Base-by-base conservation (phyloP, 2,329 filamentous ascomycete genomes). In the Tympanopsis confertula region DNA sequence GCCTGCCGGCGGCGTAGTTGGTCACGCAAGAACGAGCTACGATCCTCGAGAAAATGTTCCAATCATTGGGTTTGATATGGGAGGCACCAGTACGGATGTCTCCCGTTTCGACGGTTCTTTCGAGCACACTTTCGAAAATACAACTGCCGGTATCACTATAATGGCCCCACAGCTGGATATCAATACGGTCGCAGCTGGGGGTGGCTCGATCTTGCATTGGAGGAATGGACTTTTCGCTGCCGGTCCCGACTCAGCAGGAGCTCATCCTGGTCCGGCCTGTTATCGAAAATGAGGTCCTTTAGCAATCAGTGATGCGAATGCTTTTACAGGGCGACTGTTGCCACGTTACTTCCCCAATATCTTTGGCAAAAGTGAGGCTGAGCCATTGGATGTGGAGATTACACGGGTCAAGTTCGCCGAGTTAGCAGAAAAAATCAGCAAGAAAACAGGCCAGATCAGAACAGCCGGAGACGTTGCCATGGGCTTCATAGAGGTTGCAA, bases 21-120 rank as follows among this genome's bases (percentile, higher is more conserved):
- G 78, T 14, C 78, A 82, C 55, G 75, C 76, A 19, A 59, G 78
- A 13, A 83, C 78, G 2, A 78, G 71, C 5, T 82, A 79, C 53
- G 78, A 82, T 44, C 64, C 70, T 0, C 58, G 71, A 18, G 77
- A 75, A 26, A 73, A 74, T 47, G 78, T 63, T 1, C 78, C 78
- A 0, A 72, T 82, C 4, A 82, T 83, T 45, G 78, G 78, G 0
- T 83, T 84, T 47, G 78, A 83, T 43, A 83, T 83, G 78, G 51
- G 50, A 15, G 78, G 78, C 13, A 83, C 78, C 4, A 77, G 70
- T 33, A 83, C 78, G 2, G 78, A 83, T 52, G 75, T 82, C 13
- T 79, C 73, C 38, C 61, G 79, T 37, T 83, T 78, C 48, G 72
- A 69, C 12, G 79, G 79, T 17, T 62, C 73, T 39, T 75, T 81